These are phyloP conservation scores for Metarhizium album DNA, from an alignment of 2,329 filamentous ascomycete species.

Conservation along the genomic window DNA sequence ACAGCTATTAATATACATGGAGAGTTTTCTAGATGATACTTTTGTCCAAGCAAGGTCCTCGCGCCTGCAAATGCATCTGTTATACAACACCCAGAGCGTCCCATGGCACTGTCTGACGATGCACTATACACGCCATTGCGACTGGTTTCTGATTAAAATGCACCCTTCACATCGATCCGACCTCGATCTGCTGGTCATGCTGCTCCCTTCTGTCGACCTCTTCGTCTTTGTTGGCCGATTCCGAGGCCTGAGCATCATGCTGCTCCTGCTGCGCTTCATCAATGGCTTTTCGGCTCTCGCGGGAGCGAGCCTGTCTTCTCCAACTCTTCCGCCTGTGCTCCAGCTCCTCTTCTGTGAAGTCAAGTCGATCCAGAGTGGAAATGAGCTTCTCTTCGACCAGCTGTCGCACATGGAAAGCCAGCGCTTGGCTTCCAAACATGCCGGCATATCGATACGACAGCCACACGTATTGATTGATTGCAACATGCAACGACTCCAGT, in stretches of 20 bases:
- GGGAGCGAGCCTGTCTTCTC: slow-evolving; percentile 13
- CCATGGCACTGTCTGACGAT: not conserved
- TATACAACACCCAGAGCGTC: not conserved
- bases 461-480: slow-evolving; percentile 83
- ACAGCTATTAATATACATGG: not conserved
- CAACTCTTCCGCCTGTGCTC: slow-evolving; percentile 14
- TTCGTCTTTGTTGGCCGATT: not conserved
- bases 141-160: not conserved
- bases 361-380: slow-evolving; percentile 37
- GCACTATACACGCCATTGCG: not conserved
- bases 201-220: not conserved
- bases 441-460: slow-evolving; percentile 80
- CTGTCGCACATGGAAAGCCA: slow-evolving; percentile 70
- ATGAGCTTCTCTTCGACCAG: slow-evolving; percentile 67
- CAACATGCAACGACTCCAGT: slow-evolving; percentile 71
- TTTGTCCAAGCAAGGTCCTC: not conserved
- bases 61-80: not conserved
- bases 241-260: slow-evolving; percentile 9
- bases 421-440: slow-evolving; percentile 61
- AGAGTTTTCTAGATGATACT: not conserved
- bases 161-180: not conserved
- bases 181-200: not conserved
- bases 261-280: slow-evolving; percentile 11
- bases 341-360: slow-evolving; percentile 27
- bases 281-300: slow-evolving; percentile 6